Evolutionary conservation across 164 flowering plant species (phyloP), one percentile per base, ranked within the genome.

Genomic region (Liriodendron chinense): DNA sequence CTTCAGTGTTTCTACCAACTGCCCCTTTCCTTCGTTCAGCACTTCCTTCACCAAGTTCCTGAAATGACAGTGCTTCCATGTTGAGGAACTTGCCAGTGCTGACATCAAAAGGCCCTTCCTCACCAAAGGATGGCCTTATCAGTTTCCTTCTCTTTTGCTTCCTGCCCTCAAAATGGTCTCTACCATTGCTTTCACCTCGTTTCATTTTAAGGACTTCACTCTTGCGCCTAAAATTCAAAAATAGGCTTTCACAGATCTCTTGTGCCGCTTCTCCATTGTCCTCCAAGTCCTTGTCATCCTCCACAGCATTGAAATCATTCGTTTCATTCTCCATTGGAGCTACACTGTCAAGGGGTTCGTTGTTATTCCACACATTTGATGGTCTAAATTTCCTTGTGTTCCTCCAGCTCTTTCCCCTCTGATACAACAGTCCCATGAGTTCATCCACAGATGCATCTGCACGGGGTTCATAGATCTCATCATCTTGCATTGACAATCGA

Each of bases 191-290:
- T 34, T 34, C 43, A 34, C 18, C 73, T 74, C 71, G 53, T 61
- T 24, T 62, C 16, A 12, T 47, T 56, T 84, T 88, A 65, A 71
- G 77, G 8, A 53, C 13, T 74, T 82, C 75, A 73, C 90, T 88
- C 28, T 89, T 84, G 12, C 91, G 87, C 77, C 82, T 85, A 71
- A 88, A 88, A 78, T 85, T 80, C 72, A 85, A 63, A 47, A 72
- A 14, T 9, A 82, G 76, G 48, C 43, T 67, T 20, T 28, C 48
- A 26, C 18, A 16, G 26, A 53, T 81, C 65, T 65, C 81, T 70
- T 61, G 77, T 7, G 14, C 75, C 13, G 21, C 26, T 63, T 66
- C 57, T 10, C 49, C 57, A 1, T 0, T 47, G 71, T 26, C 47
- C 34, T 26, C 16, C 6, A 47, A 7, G 14, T 66, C 65, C 9